These are phyloP conservation scores for Hypsizygus marmoreus DNA, from an alignment of 768 basidiomycete species.

Conservation along the genomic window DNA sequence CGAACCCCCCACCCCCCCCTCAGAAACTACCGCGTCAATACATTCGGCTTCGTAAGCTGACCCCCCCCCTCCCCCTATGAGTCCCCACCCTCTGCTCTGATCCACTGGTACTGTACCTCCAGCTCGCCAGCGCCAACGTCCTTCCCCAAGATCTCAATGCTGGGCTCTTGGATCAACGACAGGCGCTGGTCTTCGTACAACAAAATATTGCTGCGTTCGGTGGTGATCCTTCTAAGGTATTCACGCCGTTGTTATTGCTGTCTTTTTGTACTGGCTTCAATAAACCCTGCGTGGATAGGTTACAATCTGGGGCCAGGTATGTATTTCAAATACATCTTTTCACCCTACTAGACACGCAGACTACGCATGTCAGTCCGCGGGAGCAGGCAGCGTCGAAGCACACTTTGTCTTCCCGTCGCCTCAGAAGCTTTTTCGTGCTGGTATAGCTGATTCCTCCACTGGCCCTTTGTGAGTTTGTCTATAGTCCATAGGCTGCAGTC, in stretches of 20 bases:
- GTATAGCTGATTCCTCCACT: conserved; percentile 52
- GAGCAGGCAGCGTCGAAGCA: conserved; percentile 50
- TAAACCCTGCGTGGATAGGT: conserved; percentile 43
- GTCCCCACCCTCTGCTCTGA: background rate
- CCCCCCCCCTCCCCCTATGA: too few relatives aligned
- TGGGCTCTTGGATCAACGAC: conserved; percentile 61
- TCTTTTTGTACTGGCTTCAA: background rate
- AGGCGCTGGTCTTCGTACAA: conserved; percentile 60
- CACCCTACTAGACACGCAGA: background rate
- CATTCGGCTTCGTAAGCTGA: conserved; percentile 59
- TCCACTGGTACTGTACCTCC: background rate
- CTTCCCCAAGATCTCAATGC: conserved; percentile 54
- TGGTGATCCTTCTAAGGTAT: conserved; percentile 58
- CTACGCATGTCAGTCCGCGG: conserved; percentile 42
- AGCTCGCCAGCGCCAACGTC: conserved; percentile 51
- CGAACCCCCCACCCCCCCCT: background rate
- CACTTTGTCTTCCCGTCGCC: conserved; percentile 46
- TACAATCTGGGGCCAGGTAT: conserved; percentile 50
- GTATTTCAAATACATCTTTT: too few relatives aligned
- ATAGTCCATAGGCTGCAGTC: too few relatives aligned
- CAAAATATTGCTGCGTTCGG: conserved; percentile 69
- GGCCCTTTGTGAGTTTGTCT: conserved; percentile 57
- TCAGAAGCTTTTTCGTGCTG: conserved; percentile 48
- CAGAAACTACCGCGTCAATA: conserved; percentile 61
- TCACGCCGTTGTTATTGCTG: background rate